Evolutionary conservation across 345 rosid genomes (phyloP).

Genomic region (Reutealis trisperma): DNA sequence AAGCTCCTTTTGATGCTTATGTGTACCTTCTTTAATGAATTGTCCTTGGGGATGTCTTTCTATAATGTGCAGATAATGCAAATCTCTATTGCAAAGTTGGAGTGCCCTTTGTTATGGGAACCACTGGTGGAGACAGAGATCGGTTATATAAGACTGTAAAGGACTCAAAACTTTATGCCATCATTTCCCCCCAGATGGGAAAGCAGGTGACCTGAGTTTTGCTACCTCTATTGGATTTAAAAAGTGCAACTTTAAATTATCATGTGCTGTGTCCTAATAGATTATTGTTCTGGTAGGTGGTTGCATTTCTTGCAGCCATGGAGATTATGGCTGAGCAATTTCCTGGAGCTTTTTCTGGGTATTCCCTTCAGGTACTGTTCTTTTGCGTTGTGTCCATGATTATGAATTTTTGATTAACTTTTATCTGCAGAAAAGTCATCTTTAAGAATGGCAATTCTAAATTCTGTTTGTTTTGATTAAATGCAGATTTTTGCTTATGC

Average conservation of each 20-base stretch:
- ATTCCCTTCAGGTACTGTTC: conserved; percentile 65
- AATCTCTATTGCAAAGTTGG: conserved; percentile 86
- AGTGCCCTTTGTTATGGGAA: conserved; percentile 97
- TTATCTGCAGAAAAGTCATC: neutral
- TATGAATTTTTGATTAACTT: neutral
- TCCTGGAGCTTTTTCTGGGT: conserved; percentile 96
- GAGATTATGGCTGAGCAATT: conserved; percentile 95
- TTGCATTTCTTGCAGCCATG: conserved; percentile 97
- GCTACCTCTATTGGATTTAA: neutral
- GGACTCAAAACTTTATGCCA: conserved; percentile 68
- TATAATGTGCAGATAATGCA: conserved; percentile 59
- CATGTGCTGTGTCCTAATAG: conserved; percentile 20
- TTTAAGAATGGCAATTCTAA: neutral
- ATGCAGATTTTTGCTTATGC: neutral
- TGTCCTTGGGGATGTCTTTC: neutral
- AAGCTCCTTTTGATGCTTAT: neutral
- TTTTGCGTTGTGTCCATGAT: neutral
- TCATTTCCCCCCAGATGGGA: conserved; percentile 99
- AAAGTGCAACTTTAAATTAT: neutral
- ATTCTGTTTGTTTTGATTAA: neutral
- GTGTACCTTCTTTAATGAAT: neutral
- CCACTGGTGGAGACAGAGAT: conserved; percentile 91
- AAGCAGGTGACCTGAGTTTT: conserved; percentile 59
- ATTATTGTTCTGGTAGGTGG: conserved; percentile 57
- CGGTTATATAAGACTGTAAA: conserved; percentile 67